These are phyloP conservation scores for Nannochloropsis gaditana DNA, from an alignment of 108 stramenopile genomes.

Conservation along the genomic window DNA sequence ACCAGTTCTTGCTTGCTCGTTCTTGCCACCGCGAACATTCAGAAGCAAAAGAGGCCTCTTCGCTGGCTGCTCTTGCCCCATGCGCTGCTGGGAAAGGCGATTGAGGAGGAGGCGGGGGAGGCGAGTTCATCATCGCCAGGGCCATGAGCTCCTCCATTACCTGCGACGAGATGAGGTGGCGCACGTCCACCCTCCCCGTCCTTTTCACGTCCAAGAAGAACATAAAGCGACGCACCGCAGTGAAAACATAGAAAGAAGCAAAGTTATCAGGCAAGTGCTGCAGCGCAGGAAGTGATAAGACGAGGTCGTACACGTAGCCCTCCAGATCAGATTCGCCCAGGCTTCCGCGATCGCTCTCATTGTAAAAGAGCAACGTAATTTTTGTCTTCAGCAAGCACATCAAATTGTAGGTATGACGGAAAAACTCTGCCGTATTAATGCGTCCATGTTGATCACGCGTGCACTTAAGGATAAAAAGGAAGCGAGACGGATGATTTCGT, in stretches of 20 bases:
- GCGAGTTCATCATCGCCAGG: slow-evolving; percentile 18
- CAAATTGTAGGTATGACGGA: slow-evolving; percentile 27
- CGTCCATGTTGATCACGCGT: not conserved
- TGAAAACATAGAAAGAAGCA: slow-evolving; percentile 58
- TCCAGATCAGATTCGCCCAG: slow-evolving; percentile 41
- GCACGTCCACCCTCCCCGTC: slow-evolving; percentile 44
- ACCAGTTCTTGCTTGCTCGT: slow-evolving; percentile 50
- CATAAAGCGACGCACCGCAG: slow-evolving; percentile 57
- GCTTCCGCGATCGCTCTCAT: not conserved
- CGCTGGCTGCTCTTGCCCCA: not conserved
- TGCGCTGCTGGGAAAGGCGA: not conserved
- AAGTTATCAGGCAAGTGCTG: slow-evolving; percentile 44
- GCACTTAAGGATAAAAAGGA: not conserved
- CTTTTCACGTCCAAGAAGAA: slow-evolving; percentile 57
- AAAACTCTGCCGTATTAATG: slow-evolving; percentile 16
- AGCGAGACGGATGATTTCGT: not conserved
- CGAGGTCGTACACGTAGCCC: slow-evolving; percentile 40
- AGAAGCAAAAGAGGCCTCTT: not conserved
- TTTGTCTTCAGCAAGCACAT: slow-evolving; percentile 34
- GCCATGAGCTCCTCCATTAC: slow-evolving; percentile 50
- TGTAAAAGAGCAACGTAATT: slow-evolving; percentile 27
- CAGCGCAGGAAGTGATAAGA: not conserved
- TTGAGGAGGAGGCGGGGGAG: not conserved
- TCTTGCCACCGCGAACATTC: not conserved
- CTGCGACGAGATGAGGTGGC: slow-evolving; percentile 33